phyloP scores from a whole-genome alignment of 2,329 filamentous ascomycete genomes.

The Nemania abortiva region DNA sequence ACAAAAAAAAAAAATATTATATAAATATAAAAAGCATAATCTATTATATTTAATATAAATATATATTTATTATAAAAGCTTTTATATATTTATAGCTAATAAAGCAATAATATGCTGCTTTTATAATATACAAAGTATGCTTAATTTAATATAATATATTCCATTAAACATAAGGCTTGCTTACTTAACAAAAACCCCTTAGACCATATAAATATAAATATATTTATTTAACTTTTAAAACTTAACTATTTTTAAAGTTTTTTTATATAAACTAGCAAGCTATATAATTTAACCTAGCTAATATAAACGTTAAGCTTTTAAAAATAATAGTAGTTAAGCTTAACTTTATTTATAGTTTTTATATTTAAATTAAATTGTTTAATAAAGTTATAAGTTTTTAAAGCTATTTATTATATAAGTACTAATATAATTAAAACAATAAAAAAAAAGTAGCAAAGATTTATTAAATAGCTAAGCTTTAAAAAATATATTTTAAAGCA shows the following conservation, averaged over 20 bases:
- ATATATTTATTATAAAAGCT: no score
- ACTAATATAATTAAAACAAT: neutral
- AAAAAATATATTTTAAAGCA: no score
- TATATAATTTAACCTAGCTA: neutral
- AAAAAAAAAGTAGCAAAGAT: neutral
- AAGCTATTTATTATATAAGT: neutral
- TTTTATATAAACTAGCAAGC: neutral
- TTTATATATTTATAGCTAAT: no score
- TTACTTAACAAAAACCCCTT: no score
- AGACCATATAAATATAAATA: neutral
- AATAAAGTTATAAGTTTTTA: neutral
- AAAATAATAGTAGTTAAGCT: neutral
- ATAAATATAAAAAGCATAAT: no score
- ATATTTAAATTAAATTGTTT: neutral
- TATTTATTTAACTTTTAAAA: constrained; percentile 6
- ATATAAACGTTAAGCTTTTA: neutral
- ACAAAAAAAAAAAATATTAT: no score
- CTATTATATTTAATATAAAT: no score
- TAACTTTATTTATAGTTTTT: neutral
- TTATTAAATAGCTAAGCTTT: no score
- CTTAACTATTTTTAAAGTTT: constrained; percentile 1
- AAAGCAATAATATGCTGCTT: no score
- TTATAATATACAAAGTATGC: no score
- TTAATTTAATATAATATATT: no score
- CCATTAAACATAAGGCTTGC: no score